These are phyloP conservation scores for Craspedostauros australis DNA, from an alignment of 108 stramenopile species.

Conservation along the genomic window DNA sequence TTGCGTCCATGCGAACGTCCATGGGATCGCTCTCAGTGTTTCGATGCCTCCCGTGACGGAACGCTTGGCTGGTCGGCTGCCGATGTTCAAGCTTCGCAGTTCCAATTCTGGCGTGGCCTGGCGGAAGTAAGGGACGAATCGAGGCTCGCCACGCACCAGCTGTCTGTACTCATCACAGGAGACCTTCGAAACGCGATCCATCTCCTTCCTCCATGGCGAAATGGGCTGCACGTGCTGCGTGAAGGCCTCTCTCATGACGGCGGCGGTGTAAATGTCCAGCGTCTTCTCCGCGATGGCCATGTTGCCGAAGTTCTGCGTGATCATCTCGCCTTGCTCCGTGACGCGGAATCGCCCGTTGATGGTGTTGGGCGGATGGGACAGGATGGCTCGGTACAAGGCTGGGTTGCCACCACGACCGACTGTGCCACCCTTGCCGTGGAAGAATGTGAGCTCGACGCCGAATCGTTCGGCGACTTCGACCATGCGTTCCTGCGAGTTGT, in stretches of 20 bases:
- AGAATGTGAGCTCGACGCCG: slow-evolving; percentile 88
- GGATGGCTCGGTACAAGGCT: slow-evolving; percentile 66
- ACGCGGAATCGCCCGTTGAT: slow-evolving; percentile 98
- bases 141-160: slow-evolving; percentile 81
- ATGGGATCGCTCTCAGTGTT: slow-evolving; percentile 92
- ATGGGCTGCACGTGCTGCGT: slow-evolving; percentile 62
- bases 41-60: slow-evolving; percentile 96
- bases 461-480: slow-evolving; percentile 66
- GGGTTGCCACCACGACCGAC: slow-evolving; percentile 97
- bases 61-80: slow-evolving; percentile 91
- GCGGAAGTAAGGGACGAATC: slow-evolving; percentile 96
- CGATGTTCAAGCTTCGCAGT: slow-evolving; percentile 87
- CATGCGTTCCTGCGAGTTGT: slow-evolving; percentile 89
- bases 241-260: slow-evolving; percentile 82
- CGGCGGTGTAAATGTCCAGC: slow-evolving; percentile 95
- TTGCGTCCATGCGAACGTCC: slow-evolving; percentile 98
- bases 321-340: slow-evolving; percentile 99
- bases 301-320: slow-evolving; percentile 95
- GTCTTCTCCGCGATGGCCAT: slow-evolving; percentile 82
- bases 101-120: slow-evolving; percentile 96
- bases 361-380: slow-evolving; percentile 91
- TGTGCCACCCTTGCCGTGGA: slow-evolving; percentile 97
- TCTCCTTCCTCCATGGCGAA: slow-evolving; percentile 72
- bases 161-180: slow-evolving; percentile 82
- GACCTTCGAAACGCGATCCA: slow-evolving; percentile 73